Conservation (phyloP, 306 rosid species). For the Medicago lupulina region DNA sequence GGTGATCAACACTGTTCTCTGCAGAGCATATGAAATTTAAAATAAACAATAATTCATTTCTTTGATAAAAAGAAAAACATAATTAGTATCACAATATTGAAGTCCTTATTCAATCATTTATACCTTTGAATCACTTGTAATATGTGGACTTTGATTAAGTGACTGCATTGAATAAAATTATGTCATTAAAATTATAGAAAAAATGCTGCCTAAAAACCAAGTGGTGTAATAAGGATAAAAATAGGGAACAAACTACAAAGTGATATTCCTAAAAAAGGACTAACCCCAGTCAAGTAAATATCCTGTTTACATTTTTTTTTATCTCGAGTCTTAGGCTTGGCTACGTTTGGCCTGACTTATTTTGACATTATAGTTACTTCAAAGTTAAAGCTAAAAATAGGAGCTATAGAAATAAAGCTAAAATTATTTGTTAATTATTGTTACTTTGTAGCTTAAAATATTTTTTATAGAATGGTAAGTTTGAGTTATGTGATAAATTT, state of each 20-base stretch:
- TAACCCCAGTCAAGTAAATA: background rate
- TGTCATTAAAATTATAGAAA: slow-evolving; percentile 6
- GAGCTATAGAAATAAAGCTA: too few relatives aligned
- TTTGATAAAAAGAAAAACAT: background rate
- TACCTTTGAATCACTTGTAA: slow-evolving; percentile 50
- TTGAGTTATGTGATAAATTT: too few relatives aligned
- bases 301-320: too few relatives aligned
- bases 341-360: too few relatives aligned
- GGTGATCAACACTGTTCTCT: slow-evolving; percentile 42
- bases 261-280: too few relatives aligned
- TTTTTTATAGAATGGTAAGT: too few relatives aligned
- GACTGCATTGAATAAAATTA: slow-evolving; percentile 42
- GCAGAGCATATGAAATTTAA: slow-evolving; percentile 27
- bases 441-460: too few relatives aligned
- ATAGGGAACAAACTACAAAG: slow-evolving; percentile 11
- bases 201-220: background rate
- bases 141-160: slow-evolving; percentile 26
- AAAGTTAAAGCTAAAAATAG: too few relatives aligned
- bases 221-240: background rate
- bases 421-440: too few relatives aligned
- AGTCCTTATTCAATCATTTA: background rate
- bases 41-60: background rate
- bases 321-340: too few relatives aligned
- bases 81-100: slow-evolving; percentile 3
- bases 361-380: too few relatives aligned